phyloP scores from a whole-genome alignment of 441 rosid species.

The Sinapis alba region DNA sequence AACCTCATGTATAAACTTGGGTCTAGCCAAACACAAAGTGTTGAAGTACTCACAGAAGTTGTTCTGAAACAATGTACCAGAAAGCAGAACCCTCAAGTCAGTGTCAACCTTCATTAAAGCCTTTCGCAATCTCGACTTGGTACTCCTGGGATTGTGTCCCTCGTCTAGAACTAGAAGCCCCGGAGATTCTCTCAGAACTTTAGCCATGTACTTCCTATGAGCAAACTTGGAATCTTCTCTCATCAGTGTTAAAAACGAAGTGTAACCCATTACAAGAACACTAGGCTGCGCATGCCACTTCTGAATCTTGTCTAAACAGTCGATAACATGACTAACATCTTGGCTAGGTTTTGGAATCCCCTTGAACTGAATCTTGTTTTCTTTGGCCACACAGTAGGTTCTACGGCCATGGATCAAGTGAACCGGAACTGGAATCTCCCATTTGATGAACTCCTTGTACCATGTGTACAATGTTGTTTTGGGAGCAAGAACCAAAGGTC shows the following conservation, averaged over 20 bases:
- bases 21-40: conserved; percentile 91
- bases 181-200: conserved; percentile 83
- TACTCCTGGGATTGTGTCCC: conserved; percentile 94
- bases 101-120: conserved; percentile 91
- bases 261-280: conserved; percentile 95
- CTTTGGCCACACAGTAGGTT: conserved; percentile 59
- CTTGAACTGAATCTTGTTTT: conserved; percentile 38
- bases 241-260: conserved; percentile 86
- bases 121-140: conserved; percentile 88
- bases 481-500: conserved; percentile 92
- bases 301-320: conserved; percentile 88
- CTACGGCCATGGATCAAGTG: conserved; percentile 87
- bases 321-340: conserved; percentile 90
- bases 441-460: conserved; percentile 95
- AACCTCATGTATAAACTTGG: conserved; percentile 79
- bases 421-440: conserved; percentile 89
- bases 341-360: conserved; percentile 73
- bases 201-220: conserved; percentile 85
- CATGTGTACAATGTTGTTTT: conserved; percentile 94
- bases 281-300: conserved; percentile 94
- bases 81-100: conserved; percentile 78
- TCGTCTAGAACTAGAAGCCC: conserved; percentile 87
- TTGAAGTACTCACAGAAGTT: conserved; percentile 96
- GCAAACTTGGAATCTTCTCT: conserved; percentile 81
- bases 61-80: conserved; percentile 95